These are phyloP conservation scores for Melanogaster broomeanus DNA, from an alignment of 768 basidiomycete genomes.

Conservation along the genomic window DNA sequence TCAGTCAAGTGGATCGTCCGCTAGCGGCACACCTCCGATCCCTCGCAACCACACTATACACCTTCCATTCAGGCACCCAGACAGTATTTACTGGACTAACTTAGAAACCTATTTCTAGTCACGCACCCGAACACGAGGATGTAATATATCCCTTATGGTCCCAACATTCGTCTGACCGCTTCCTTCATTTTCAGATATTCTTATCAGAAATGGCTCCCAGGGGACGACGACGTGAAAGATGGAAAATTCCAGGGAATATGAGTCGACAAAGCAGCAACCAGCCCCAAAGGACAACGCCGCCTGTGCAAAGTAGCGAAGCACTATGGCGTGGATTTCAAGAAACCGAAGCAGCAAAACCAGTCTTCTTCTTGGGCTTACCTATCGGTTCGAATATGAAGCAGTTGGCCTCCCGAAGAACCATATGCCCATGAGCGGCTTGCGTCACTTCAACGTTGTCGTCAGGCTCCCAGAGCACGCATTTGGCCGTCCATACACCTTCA, in stretches of 20 bases:
- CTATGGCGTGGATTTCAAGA: conserved; percentile 24
- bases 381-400: conserved; percentile 10
- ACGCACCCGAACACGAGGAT: conserved; percentile 10
- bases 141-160: conserved; percentile 4
- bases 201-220: too few relatives aligned
- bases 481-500: conserved; percentile 23
- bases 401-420: conserved; percentile 13
- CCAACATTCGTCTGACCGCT: neutral
- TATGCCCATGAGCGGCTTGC: conserved; percentile 19
- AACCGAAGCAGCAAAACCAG: neutral
- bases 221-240: too few relatives aligned
- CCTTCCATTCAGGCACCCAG: conserved; percentile 24
- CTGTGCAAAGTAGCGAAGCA: conserved; percentile 21
- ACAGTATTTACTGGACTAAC: conserved; percentile 26
- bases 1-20: conserved; percentile 22
- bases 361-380: neutral
- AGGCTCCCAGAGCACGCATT: conserved; percentile 25
- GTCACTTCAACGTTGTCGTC: conserved; percentile 26
- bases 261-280: conserved; percentile 19
- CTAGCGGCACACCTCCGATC: too few relatives aligned
- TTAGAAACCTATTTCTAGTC: conserved; percentile 23
- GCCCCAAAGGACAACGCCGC: conserved; percentile 15
- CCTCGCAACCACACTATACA: too few relatives aligned
- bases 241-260: conserved; percentile 26
- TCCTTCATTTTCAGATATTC: conserved; percentile 20